Evolutionary conservation across 768 basidiomycete species (phyloP), one percentile per base, ranked within the genome.

Genomic region (Pulveroboletus sp.): DNA sequence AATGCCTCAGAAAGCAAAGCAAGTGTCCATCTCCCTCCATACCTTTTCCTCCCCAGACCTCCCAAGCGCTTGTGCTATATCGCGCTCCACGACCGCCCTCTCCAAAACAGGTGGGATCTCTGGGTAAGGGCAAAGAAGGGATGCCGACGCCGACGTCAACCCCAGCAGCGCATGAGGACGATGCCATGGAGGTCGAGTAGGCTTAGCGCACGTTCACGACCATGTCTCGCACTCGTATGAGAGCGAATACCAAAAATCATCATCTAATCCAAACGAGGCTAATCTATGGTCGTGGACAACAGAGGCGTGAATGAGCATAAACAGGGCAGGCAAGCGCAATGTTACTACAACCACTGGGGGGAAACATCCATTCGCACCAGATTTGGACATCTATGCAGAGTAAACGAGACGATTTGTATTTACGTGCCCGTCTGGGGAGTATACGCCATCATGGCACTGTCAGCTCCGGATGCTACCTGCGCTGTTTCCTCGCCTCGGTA

Each of bases 41-140:
- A 14, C 60, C 56, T 3, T 49, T 59, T 9, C 26, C 56, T 21
- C 30, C 39, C 18, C 62, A 52, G 28, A 38, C 51, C 8, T 57
- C 60, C 27, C 76, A 76, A 52, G 82, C 82, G 5, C 73, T 85
- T 18, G 74, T 85, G 15, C 61, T 85, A 7, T 85, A 77, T 60
- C 73, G 70, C 52, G 73, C 82, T 2, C 66, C 73, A 9, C 56
- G 46, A 30, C 51, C 55, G 8, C 65, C 70, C 30, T 55, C 53
- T 31, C 57, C 59, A 17, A 21, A 17, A 32, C 21, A 6, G 10
- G 8, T 3, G 12, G 50, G 36, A 17, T 26, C 8, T 3, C 17
- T 14, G 31, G 47, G 58, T 31, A 46, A 55, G 10, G 43, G 52
- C 32, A 44, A 6, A 12, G 30, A 21, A 21, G 21, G 21, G 21